Conservation (phyloP, 129 eudicot genomes). For the Deinandra increscens region DNA sequence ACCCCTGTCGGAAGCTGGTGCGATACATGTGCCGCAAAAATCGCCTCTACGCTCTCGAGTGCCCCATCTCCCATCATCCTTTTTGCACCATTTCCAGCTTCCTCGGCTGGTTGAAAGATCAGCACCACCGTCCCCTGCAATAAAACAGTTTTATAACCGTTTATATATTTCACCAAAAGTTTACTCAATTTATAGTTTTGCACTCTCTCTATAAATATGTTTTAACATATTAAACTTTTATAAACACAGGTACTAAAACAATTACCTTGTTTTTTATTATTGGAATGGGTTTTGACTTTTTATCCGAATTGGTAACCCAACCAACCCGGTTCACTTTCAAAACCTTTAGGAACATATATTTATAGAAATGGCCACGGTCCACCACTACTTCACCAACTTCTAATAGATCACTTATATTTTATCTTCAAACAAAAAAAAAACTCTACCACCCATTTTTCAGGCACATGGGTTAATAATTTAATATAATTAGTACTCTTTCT, state of each 20-base stretch:
- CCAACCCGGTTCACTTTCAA: too few species aligned
- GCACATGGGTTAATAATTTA: background rate
- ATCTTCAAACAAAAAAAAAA: background rate
- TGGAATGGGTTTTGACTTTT: too few species aligned
- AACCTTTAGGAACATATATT: too few species aligned
- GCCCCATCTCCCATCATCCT: slow-evolving; percentile 87
- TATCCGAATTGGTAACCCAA: too few species aligned
- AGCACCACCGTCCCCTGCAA: slow-evolving; percentile 79
- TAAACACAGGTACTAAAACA: too few species aligned
- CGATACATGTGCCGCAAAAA: slow-evolving; percentile 77
- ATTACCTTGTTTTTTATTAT: too few species aligned
- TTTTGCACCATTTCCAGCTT: slow-evolving; percentile 96
- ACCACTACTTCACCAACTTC: background rate
- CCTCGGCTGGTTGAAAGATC: slow-evolving; percentile 96
- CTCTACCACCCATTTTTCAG: background rate
- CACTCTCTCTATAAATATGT: too few species aligned
- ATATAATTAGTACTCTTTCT: too few species aligned
- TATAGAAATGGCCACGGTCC: background rate
- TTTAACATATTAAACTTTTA: too few species aligned
- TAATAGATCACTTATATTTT: background rate
- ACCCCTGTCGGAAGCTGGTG: slow-evolving; percentile 63
- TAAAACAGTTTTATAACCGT: too few species aligned
- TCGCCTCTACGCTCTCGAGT: slow-evolving; percentile 74
- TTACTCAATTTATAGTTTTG: too few species aligned
- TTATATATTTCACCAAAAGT: too few species aligned